A percentile compares a stretch with the other conserved stretches of the same genome.
These are phyloP conservation scores for Thraustotheca clavata DNA, from an alignment of 352 stramenopile species.

Conservation along the genomic window DNA sequence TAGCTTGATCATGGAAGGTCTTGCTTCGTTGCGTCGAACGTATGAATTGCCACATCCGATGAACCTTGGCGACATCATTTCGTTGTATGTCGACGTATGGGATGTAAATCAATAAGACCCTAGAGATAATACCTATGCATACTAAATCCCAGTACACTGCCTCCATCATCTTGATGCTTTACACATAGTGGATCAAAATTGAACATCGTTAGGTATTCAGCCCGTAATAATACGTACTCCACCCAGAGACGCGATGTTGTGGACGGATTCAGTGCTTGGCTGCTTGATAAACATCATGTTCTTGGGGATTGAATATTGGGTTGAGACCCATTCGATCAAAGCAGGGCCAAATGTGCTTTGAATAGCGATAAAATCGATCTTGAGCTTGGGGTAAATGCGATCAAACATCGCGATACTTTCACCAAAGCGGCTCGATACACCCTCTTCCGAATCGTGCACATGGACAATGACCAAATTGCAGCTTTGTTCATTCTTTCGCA, in stretches of 20 bases:
- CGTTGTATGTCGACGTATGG: conserved; percentile 85
- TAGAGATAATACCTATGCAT: too few species aligned
- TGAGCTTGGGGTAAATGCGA: conserved; percentile 92
- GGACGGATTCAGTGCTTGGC: conserved; percentile 89
- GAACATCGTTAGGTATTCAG: conserved; percentile 27
- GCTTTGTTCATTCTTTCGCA: conserved; percentile 91
- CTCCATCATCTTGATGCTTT: too few species aligned
- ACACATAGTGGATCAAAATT: too few species aligned
- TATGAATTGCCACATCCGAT: conserved; percentile 83
- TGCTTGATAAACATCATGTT: conserved; percentile 97
- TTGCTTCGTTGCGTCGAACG: conserved; percentile 78
- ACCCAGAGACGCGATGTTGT: conserved; percentile 88
- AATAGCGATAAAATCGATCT: conserved; percentile 89
- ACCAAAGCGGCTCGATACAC: conserved; percentile 58
- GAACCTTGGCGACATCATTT: conserved; percentile 73
- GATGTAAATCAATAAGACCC: conserved; percentile 81
- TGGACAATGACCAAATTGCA: conserved; percentile 88
- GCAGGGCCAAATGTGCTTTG: conserved; percentile 76
- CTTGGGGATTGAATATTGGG: conserved; percentile 85
- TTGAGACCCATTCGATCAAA: conserved; percentile 88
- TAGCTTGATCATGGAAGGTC: conserved; percentile 71
- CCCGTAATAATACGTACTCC: conserved; percentile 90
- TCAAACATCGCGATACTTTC: conserved; percentile 88
- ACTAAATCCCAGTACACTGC: too few species aligned
- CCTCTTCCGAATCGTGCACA: conserved; percentile 57